Evolutionary conservation across 2,329 filamentous ascomycete species (phyloP), one percentile per base, ranked within the genome.

Genomic region (Cadophora malorum): DNA sequence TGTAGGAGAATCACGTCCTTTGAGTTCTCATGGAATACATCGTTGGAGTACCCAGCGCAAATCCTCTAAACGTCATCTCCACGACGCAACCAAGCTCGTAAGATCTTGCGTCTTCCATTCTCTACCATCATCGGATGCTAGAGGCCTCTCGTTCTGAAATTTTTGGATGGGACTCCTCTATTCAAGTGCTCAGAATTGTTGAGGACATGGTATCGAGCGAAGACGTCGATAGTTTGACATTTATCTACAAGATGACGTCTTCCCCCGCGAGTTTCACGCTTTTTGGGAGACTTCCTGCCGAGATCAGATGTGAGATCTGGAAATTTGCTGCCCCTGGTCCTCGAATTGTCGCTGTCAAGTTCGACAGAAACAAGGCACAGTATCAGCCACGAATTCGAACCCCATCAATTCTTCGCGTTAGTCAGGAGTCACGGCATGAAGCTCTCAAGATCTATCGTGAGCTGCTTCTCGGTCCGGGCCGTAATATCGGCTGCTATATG

Each of bases 371-470:
- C n/a, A 49, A 7, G n/a, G 7, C 6, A 10, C 19, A 21, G n/a
- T 49, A 49, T 21, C 45, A 49, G 2, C 21, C 45, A 49, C 45
- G n/a, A 19, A 49, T 49, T 49, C 8, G 2, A 14, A 49, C 19
- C 4, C 45, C n/a, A 14, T 3, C 45, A 10, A 49, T 49, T 2
- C 45, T 49, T 6, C 8, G 45, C 19, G n/a, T 49, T 4, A 49
- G 45, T 19, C 19, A 9, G 8, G 45, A 49, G 10, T 49, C 63
- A 7, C 12, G 63, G 23, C 14, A 50, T 5, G 23, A 49, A 58
- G 63, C 50, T 14, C 53, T 65, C n/a, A 65, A 31, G 38, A 59
- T 65, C 5, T 65, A 65, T 12, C 63, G 33, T 19, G 63, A 65
- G 38, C 21, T 59, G 4, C 28, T 31, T 14, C n/a, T 65, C 3